These are phyloP conservation scores for Ceratobasidium papillatum DNA, from an alignment of 1,284 basidiomycete species.

Conservation along the genomic window DNA sequence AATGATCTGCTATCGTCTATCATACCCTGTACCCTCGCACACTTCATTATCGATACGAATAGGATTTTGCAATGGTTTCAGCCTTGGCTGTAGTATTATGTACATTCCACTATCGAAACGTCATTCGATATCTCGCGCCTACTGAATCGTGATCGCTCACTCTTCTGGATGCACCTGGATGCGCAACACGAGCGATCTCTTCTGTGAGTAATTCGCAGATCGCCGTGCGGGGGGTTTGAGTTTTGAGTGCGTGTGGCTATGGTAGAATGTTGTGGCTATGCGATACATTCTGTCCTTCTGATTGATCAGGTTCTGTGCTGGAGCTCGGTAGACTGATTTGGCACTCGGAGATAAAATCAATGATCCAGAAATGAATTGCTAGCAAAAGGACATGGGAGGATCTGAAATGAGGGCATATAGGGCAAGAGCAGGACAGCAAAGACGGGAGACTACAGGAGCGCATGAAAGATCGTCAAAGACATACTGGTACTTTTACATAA, in stretches of 20 bases:
- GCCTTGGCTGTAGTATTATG: neutral
- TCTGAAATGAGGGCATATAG: neutral
- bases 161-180: neutral
- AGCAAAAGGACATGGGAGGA: conserved; percentile 10
- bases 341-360: neutral
- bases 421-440: neutral
- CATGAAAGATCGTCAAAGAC: conserved; percentile 13
- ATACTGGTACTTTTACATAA: conserved; percentile 24
- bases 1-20: conserved; percentile 26
- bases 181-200: neutral
- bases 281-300: neutral
- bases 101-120: conserved; percentile 6
- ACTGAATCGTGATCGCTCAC: neutral
- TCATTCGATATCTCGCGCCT: conserved; percentile 1
- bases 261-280: conserved; percentile 2
- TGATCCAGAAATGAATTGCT: conserved; percentile 24
- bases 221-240: conserved; percentile 28
- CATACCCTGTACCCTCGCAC: conserved; percentile 2
- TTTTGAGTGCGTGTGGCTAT: conserved; percentile 13
- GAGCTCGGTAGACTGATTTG: conserved; percentile 5
- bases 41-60: conserved; percentile 13
- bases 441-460: conserved; percentile 3
- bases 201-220: conserved; percentile 7
- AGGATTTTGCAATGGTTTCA: conserved; percentile 18
- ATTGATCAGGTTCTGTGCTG: conserved; percentile 8